phyloP scores from a whole-genome alignment of 2,329 filamentous ascomycete genomes.

The Colletotrichum noveboracense region DNA sequence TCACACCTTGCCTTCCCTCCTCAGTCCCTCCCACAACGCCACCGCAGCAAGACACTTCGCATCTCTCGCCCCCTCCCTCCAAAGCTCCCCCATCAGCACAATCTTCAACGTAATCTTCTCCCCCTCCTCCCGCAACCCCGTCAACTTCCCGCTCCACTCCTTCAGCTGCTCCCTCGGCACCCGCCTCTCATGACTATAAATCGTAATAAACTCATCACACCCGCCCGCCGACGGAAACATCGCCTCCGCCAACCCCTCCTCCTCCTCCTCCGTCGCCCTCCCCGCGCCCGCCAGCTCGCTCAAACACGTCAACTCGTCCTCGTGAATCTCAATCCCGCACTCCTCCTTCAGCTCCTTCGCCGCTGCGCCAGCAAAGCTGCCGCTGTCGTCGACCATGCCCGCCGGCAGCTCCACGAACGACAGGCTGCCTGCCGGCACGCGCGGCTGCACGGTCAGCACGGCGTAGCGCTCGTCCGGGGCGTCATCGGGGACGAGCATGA shows the following conservation, averaged over 20 bases:
- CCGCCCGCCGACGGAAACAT: slow-evolving; percentile 65
- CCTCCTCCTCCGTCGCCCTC: slow-evolving; percentile 24
- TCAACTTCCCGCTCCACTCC: slow-evolving; percentile 63
- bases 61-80: slow-evolving; percentile 62
- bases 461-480: slow-evolving; percentile 56
- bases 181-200: slow-evolving; percentile 61
- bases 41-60: slow-evolving; percentile 64
- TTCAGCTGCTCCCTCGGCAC: slow-evolving; percentile 54
- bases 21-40: slow-evolving; percentile 63
- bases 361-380: slow-evolving; percentile 61
- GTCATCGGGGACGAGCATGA: slow-evolving; percentile 61
- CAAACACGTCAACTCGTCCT: slow-evolving; percentile 52
- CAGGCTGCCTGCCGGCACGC: slow-evolving; percentile 60
- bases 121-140: slow-evolving; percentile 61
- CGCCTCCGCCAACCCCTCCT: slow-evolving; percentile 47
- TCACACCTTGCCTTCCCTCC: slow-evolving; percentile 48
- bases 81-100: slow-evolving; percentile 60
- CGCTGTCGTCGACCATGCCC: slow-evolving; percentile 60
- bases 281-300: slow-evolving; percentile 51
- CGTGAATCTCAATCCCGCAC: slow-evolving; percentile 57
- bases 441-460: slow-evolving; percentile 64
- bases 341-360: slow-evolving; percentile 68
- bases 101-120: slow-evolving; percentile 68
- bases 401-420: slow-evolving; percentile 63
- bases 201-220: slow-evolving; percentile 65